phyloP scores from a whole-genome alignment of 1,284 basidiomycete species.

The Apiotrichum sp. region DNA sequence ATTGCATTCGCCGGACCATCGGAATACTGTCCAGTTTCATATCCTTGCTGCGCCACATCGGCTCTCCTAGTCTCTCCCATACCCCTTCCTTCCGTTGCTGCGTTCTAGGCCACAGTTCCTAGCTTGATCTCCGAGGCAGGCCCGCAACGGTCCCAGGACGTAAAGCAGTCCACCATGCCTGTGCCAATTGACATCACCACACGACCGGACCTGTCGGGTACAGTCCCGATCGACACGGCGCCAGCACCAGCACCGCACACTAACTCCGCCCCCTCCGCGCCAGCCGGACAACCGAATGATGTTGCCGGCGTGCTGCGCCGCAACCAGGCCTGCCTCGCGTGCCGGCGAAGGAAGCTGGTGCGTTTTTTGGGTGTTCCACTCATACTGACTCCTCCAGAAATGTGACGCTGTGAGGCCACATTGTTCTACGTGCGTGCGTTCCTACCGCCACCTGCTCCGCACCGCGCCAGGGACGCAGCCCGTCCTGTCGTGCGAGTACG shows the following conservation, averaged over 20 bases:
- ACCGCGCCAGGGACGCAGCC: conserved; percentile 36
- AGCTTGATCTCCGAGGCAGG: too few species aligned
- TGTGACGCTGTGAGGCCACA: conserved; percentile 43
- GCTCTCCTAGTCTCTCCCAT: too few species aligned
- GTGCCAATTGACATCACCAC: conserved; percentile 13
- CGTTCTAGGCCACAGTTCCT: too few species aligned
- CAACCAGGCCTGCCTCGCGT: conserved; percentile 29
- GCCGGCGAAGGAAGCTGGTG: conserved; percentile 25
- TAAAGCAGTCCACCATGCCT: background rate
- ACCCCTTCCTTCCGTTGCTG: too few species aligned
- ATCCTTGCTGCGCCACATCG: too few species aligned
- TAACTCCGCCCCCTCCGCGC: background rate
- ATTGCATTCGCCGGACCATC: too few species aligned
- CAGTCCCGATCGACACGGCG: conserved; percentile 12
- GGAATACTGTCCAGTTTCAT: too few species aligned
- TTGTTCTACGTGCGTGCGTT: conserved; percentile 44
- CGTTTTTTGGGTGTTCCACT: background rate
- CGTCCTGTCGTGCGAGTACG: conserved; percentile 39
- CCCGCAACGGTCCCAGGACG: too few species aligned
- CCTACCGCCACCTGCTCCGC: conserved; percentile 37
- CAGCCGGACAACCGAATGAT: conserved; percentile 13
- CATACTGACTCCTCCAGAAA: conserved; percentile 25
- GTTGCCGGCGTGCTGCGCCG: conserved; percentile 24
- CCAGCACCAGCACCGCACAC: background rate
- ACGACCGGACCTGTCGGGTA: conserved; percentile 12